phyloP scores from a whole-genome alignment of 2,329 filamentous ascomycete genomes.

The Talaromyces sp. region DNA sequence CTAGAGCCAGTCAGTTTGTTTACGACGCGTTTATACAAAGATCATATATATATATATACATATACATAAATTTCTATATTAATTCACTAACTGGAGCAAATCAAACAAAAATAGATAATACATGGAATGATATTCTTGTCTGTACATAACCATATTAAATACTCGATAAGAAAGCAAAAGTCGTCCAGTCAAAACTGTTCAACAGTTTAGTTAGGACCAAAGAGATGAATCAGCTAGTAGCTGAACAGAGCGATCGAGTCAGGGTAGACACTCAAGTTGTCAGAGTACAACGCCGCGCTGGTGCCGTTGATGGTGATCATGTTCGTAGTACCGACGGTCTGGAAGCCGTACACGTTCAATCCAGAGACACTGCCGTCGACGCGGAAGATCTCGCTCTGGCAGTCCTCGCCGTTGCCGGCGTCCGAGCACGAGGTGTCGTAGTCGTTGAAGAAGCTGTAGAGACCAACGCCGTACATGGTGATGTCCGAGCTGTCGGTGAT shows the following conservation, averaged over 20 bases:
- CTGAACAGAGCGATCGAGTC: constrained; percentile 43
- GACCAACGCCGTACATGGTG: constrained; percentile 50
- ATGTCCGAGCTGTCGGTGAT: constrained; percentile 44
- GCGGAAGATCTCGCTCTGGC: constrained; percentile 50
- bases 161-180: neutral
- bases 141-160: neutral
- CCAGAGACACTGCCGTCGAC: constrained; percentile 36
- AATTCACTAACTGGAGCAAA: too few species aligned
- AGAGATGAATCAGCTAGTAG: neutral
- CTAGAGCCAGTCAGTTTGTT: neutral
- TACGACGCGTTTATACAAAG: neutral
- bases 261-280: constrained; percentile 48
- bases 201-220: too few species aligned
- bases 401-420: constrained; percentile 38
- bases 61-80: too few species aligned
- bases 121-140: neutral
- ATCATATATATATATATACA: too few species aligned
- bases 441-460: constrained; percentile 55
- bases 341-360: constrained; percentile 45
- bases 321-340: constrained; percentile 45
- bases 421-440: constrained; percentile 46
- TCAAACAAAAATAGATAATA: too few species aligned
- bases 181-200: neutral
- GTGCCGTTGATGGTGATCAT: constrained; percentile 47
- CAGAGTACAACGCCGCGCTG: constrained; percentile 42